Conservation (phyloP, 2,329 filamentous ascomycete genomes). For the Diaporthe batatas region DNA sequence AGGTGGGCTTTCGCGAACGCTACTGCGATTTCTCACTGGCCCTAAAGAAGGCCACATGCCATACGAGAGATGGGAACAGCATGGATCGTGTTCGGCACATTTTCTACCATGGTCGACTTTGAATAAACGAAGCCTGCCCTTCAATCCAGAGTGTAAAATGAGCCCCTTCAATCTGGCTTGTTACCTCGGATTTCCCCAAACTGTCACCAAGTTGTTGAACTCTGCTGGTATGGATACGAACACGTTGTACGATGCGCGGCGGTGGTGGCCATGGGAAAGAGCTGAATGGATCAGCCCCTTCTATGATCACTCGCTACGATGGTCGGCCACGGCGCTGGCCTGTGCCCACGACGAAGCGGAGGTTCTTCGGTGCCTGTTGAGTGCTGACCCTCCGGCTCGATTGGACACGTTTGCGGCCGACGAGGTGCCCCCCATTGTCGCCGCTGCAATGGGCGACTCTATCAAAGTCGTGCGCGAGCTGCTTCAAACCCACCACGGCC, state of each 20-base stretch:
- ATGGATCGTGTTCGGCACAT: accelerated
- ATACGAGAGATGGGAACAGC: neutral
- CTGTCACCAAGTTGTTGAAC: neutral
- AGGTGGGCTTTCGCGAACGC: neutral
- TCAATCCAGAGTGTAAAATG: neutral
- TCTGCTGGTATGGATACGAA: too few species aligned
- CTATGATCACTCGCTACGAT: neutral
- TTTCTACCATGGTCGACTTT: neutral
- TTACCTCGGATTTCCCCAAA: neutral
- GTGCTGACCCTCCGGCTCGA: too few species aligned
- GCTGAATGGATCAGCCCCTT: accelerated
- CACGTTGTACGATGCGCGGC: neutral
- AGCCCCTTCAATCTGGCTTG: neutral
- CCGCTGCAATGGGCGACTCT: neutral
- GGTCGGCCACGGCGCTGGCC: neutral
- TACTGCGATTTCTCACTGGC: neutral
- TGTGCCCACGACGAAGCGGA: neutral
- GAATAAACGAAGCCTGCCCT: neutral
- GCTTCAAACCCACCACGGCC: neutral
- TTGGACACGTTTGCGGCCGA: too few species aligned
- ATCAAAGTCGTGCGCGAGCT: neutral
- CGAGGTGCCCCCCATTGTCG: neutral
- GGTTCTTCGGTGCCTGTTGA: neutral
- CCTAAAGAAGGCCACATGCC: neutral
- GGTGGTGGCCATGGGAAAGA: too few species aligned